Evolutionary conservation across 306 rosid species (phyloP).

Genomic region (Malus sylvestris): DNA sequence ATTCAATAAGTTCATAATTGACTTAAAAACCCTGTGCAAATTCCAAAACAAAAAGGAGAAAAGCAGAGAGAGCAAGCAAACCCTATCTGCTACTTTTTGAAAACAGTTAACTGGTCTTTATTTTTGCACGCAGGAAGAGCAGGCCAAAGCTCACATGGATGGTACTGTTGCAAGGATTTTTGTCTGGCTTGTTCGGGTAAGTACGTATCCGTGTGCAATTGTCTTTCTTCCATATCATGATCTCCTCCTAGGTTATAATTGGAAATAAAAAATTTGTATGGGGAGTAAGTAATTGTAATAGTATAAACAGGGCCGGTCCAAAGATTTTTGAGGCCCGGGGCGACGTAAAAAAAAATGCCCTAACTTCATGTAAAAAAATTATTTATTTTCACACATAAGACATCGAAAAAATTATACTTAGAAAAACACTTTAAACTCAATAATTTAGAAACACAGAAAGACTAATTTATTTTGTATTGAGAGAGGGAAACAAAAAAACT

Average conservation of each 20-base stretch:
- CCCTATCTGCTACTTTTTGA: neutral
- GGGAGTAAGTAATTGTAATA: neutral
- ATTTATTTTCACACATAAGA: too few relatives aligned
- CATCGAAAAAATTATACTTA: too few relatives aligned
- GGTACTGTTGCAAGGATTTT: conserved; percentile 50
- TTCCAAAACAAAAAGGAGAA: neutral
- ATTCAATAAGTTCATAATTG: neutral
- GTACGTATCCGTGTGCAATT: conserved; percentile 12
- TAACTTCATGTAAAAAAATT: too few relatives aligned
- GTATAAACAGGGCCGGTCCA: too few relatives aligned
- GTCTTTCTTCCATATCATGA: neutral
- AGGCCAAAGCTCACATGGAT: conserved; percentile 55
- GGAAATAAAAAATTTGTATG: neutral
- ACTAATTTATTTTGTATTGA: too few relatives aligned
- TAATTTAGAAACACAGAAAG: too few relatives aligned
- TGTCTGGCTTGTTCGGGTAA: conserved; percentile 78
- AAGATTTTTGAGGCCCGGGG: too few relatives aligned
- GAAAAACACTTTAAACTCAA: too few relatives aligned
- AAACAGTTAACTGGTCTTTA: neutral
- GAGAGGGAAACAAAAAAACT: too few relatives aligned
- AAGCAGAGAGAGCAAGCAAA: neutral
- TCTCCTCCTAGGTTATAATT: neutral
- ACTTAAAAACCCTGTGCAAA: neutral
- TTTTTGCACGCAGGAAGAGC: conserved; percentile 37
- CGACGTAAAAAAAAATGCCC: too few relatives aligned